Evolutionary conservation across 352 stramenopile species (phyloP), one percentile per base, ranked within the genome.

Genomic region (Aphanomyces stellatus): DNA sequence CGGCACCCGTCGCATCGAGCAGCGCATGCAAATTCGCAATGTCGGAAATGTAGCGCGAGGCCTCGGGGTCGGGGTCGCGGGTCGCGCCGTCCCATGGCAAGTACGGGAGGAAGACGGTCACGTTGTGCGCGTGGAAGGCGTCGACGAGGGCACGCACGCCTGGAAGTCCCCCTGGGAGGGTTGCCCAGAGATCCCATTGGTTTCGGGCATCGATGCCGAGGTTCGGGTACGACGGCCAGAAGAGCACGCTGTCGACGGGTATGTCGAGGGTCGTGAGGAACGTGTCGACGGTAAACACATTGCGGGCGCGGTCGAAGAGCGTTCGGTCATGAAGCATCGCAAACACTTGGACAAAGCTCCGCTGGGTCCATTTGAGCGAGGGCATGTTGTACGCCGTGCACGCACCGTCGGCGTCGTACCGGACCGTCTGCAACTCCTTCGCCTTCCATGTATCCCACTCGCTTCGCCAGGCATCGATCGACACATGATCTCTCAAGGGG

Each of bases 11-110:
- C 42, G 74, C 70, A 0, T 70, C 51, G 0, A 91, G 19, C 22
- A 89, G 53, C 31, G 72, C 53, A 17, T 73, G 63, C 49, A 93
- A 68, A 27, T 69, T 84, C 4, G 69, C 62, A n/a, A 91, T 84
- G 56, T 94, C 85, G 10, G 82, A 83, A 28, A 43, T 72, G 67
- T 94, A 91, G 77, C 88, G 90, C 25, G 83, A 80, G 35, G 89
- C 80, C 1, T 55, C 66, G 48, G 78, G 73, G 40, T 89, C 79
- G 69, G 88, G 76, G 53, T 87, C 75, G 5, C 79, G 75, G 1
- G 87, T 96, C 11, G 74, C 80, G 1, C 75, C 76, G 51, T 96
- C 87, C 87, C 87, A 96, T 1, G 87, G 87, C 61, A 90, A 90
- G 72, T 94, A 94, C 17, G 87, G 80, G n/a, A 94, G 69, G 40